phyloP scores from a whole-genome alignment of 129 eudicot species.

The Glebionis coronaria region DNA sequence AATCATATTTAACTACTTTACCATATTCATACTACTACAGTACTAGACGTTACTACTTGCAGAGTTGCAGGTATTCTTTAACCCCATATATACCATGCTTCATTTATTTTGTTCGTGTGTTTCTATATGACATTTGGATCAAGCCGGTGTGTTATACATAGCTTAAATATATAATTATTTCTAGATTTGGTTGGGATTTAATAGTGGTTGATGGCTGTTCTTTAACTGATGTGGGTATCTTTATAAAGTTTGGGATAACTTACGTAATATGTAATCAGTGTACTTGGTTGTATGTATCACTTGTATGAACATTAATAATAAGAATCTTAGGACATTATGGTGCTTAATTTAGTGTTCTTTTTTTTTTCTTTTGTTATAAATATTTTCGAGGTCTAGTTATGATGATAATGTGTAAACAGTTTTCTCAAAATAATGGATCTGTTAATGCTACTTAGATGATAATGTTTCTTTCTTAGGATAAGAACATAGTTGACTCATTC shows the following conservation, averaged over 20 bases:
- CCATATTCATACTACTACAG: constrained; percentile 17
- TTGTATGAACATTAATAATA: not conserved
- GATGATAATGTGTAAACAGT: too few species aligned
- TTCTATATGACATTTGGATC: not conserved
- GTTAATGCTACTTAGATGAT: constrained; percentile 19
- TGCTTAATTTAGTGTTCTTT: not conserved
- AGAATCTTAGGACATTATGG: constrained; percentile 8
- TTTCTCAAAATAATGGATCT: constrained; percentile 10
- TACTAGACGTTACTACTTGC: not conserved
- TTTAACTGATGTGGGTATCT: not conserved
- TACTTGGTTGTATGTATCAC: too few species aligned
- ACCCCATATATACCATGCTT: not conserved
- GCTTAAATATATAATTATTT: too few species aligned
- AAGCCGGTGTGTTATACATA: not conserved
- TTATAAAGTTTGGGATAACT: not conserved
- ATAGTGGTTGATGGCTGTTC: not conserved
- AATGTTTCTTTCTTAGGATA: constrained; percentile 8
- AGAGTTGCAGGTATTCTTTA: not conserved
- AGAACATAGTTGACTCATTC: not conserved
- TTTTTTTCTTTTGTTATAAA: not conserved
- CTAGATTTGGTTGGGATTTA: not conserved
- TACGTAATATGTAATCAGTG: not conserved
- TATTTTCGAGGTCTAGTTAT: too few species aligned
- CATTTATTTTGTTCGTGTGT: not conserved
- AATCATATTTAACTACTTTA: constrained; percentile 5